phyloP scores from a whole-genome alignment of 805 yeast genomes.

The Spathaspora gorwiae region DNA sequence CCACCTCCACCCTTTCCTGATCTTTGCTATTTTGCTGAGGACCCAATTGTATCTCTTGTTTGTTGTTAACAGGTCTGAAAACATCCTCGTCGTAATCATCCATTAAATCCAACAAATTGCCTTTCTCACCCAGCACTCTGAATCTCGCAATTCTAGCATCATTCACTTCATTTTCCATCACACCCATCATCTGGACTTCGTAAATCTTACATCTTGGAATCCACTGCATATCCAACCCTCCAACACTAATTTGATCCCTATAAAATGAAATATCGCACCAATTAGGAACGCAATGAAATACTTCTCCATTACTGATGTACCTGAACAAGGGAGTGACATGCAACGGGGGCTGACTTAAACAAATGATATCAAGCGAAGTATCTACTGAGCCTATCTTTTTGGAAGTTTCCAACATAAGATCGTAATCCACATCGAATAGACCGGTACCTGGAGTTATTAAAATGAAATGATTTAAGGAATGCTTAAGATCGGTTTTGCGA shows the following conservation, averaged over 20 bases:
- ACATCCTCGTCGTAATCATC: conserved; percentile 59
- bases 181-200: conserved; percentile 97
- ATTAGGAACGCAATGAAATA: conserved; percentile 79
- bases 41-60: background rate
- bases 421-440: conserved; percentile 83
- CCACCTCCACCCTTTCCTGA: background rate
- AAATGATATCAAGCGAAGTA: conserved; percentile 81
- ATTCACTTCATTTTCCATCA: conserved; percentile 84
- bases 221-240: conserved; percentile 52
- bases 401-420: conserved; percentile 68
- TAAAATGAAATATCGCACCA: conserved; percentile 96
- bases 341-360: conserved; percentile 85
- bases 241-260: conserved; percentile 47
- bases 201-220: conserved; percentile 92
- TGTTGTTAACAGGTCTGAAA: conserved; percentile 31
- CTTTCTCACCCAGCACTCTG: conserved; percentile 25
- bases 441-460: conserved; percentile 92
- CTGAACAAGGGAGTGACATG: conserved; percentile 89
- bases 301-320: conserved; percentile 46
- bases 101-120: conserved; percentile 57
- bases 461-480: conserved; percentile 86
- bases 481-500: conserved; percentile 78
- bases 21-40: conserved; percentile 9
- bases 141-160: conserved; percentile 64
- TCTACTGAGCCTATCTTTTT: conserved; percentile 73